Percentiles rank a stretch among this genome's conserved stretches.
phyloP scores from a whole-genome alignment of 164 flowering plant species.

The Dillenia suffruticosa region DNA sequence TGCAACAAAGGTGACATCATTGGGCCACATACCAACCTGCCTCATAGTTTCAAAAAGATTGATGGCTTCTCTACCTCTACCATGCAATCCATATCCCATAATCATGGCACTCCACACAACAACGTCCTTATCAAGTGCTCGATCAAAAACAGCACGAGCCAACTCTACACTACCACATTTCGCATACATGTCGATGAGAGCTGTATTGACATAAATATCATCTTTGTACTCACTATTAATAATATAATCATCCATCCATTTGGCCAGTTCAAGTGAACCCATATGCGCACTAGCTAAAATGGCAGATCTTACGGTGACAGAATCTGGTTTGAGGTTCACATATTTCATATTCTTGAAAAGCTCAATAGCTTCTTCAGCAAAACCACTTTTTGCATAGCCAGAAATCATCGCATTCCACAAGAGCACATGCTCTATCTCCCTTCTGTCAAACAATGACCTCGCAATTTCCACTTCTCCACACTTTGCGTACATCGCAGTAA shows the following conservation, averaged over 20 bases:
- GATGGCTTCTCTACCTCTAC: slow-evolving; percentile 42
- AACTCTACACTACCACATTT: slow-evolving; percentile 51
- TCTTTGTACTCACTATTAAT: slow-evolving; percentile 22
- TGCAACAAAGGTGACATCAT: slow-evolving; percentile 60
- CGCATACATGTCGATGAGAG: slow-evolving; percentile 62
- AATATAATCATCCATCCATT: slow-evolving; percentile 38
- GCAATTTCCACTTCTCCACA: slow-evolving; percentile 45
- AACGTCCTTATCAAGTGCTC: slow-evolving; percentile 35
- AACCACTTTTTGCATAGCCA: slow-evolving; percentile 57
- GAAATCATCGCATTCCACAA: slow-evolving; percentile 69
- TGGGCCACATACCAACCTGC: slow-evolving; percentile 34
- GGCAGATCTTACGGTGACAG: slow-evolving; percentile 33
- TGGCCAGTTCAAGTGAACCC: slow-evolving; percentile 44
- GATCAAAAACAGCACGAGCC: slow-evolving; percentile 45
- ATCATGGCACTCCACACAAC: slow-evolving; percentile 68
- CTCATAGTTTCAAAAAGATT: slow-evolving; percentile 41
- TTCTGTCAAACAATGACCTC: slow-evolving; percentile 37
- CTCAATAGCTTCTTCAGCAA: slow-evolving; percentile 47
- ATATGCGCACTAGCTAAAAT: slow-evolving; percentile 50
- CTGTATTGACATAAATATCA: slow-evolving; percentile 41
- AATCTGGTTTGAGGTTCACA: slow-evolving; percentile 32
- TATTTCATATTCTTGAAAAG: slow-evolving; percentile 40
- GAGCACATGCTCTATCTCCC: slow-evolving; percentile 31
- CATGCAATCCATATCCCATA: slow-evolving; percentile 57
- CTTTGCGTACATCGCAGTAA: slow-evolving; percentile 53